Base-by-base conservation (phyloP, 345 rosid species). In the Punica granatum region DNA sequence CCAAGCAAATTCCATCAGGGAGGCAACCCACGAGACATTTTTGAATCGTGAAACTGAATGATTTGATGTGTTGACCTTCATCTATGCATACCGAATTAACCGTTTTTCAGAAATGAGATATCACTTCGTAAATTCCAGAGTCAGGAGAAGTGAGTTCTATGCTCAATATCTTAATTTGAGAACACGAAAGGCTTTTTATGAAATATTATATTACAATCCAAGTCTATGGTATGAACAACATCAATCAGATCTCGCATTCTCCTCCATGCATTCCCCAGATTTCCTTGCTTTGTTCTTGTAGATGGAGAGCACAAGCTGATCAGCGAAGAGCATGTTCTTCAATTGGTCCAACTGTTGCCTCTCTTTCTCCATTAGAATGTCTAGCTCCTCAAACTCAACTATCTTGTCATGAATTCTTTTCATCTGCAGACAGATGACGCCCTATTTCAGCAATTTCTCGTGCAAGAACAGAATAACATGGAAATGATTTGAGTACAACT, bases 361-460 rank as follows among this genome's bases (percentile, higher is more conserved):
- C 83, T 89, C 95, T 81, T 85, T 84, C 87, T 94, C 99, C 86
- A 89, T 83, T 76, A 78, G 81, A 74, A 85, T 67, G 81, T 88
- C 97, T 74, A 94, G 37, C 79, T 85, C 86, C 85, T 91, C 97
- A 53, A 94, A 91, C 46, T 68, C 79, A 21, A 44, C 67, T 60
- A 94, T 82, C 75, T 75, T 94, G 43, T 86, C 85, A 63, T 83
- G 85, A 35, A 89, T 86, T 68, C 85, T 86, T 72, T 81, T 86
- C 91, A 89, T 82, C 99, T 94, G 87, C 74, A 21, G 8, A 44
- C 18, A 63, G 37, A 56, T 30, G 58, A 51, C 3, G 61, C 18
- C 33, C 10, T 18, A 26, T 30, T 28, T 56, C 61, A 56, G 61
- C 61, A 26, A 15, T 26, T 7, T 51, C 28, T 30, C 28, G 13